Evolutionary conservation across 257 asterid species (phyloP).

Genomic region (Knoxia roxburghii): DNA sequence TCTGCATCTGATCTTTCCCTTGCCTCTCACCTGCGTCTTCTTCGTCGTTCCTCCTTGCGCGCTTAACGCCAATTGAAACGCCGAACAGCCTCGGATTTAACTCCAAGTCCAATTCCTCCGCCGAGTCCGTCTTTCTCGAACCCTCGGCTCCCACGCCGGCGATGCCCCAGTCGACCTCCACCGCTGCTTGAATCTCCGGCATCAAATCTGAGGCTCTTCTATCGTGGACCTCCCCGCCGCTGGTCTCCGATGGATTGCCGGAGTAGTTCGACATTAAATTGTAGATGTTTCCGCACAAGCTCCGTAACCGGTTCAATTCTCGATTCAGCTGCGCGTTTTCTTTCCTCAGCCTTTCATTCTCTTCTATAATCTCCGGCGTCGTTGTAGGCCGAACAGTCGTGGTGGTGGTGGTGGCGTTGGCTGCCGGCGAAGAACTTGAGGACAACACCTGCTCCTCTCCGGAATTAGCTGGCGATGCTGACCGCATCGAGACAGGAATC

Average conservation of each 20-base stretch:
- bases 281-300: constrained; percentile 50
- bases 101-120: constrained; percentile 3
- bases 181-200: constrained; percentile 15
- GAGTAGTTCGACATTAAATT: constrained; percentile 52
- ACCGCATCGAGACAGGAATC: constrained; percentile 19
- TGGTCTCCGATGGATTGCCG: constrained; percentile 22
- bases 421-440: constrained; percentile 64
- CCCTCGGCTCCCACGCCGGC: background rate
- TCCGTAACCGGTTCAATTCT: constrained; percentile 43
- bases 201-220: constrained; percentile 25
- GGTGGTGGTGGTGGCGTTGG: constrained; percentile 22
- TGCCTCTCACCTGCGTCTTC: constrained; percentile 14
- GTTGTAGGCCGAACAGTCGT: constrained; percentile 27
- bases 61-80: constrained; percentile 50
- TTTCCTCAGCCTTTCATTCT: constrained; percentile 57
- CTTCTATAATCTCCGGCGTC: constrained; percentile 50
- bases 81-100: constrained; percentile 58
- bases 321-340: constrained; percentile 54
- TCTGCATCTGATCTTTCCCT: constrained; percentile 12
- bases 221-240: constrained; percentile 21
- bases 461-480: constrained; percentile 57
- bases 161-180: constrained; percentile 19
- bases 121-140: constrained; percentile 14
- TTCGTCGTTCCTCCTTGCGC: constrained; percentile 29
- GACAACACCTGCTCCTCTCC: constrained; percentile 78